Percentiles rank a stretch among this genome's conserved stretches.
Evolutionary conservation across 345 rosid genomes (phyloP).

Genomic region (Erysimum cheiranthoides): DNA sequence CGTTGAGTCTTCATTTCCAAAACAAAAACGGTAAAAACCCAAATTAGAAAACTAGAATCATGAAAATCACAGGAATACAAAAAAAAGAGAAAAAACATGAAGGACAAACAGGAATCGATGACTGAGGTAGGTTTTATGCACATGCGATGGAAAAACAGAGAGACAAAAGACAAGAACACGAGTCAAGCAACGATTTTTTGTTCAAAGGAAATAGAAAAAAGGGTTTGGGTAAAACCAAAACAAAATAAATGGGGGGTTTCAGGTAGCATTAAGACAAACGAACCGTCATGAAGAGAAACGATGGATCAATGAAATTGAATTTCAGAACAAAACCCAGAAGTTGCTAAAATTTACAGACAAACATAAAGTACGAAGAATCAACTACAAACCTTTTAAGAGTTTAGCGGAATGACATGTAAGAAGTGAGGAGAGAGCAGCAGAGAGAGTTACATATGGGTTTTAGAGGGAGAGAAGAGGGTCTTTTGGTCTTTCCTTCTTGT

Average conservation of each 20-base stretch:
- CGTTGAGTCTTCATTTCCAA: not conserved
- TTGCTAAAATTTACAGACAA: not conserved
- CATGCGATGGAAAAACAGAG: conserved; percentile 10
- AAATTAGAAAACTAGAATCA: not conserved
- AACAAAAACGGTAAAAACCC: not conserved
- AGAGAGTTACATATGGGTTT: conserved; percentile 5
- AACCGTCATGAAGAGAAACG: conserved; percentile 23
- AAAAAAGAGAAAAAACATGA: no score
- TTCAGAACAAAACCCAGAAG: not conserved
- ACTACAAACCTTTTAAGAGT: conserved; percentile 31
- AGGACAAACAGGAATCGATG: not conserved
- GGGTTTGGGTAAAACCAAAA: not conserved
- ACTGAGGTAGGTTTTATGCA: not conserved
- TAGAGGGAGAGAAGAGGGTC: conserved; percentile 29
- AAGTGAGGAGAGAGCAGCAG: not conserved
- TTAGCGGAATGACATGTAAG: conserved; percentile 11
- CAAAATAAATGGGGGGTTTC: not conserved
- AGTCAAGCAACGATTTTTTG: conserved; percentile 24
- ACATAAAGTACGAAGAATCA: conserved; percentile 3
- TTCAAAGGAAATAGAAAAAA: conserved; percentile 12
- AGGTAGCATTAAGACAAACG: conserved; percentile 15
- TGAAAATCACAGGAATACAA: not conserved
- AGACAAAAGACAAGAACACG: not conserved
- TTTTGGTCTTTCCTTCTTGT: conserved; percentile 20
- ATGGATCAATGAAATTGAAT: not conserved